Base-by-base conservation (phyloP, 2,329 filamentous ascomycete genomes). In the Mariannaea sp. region DNA sequence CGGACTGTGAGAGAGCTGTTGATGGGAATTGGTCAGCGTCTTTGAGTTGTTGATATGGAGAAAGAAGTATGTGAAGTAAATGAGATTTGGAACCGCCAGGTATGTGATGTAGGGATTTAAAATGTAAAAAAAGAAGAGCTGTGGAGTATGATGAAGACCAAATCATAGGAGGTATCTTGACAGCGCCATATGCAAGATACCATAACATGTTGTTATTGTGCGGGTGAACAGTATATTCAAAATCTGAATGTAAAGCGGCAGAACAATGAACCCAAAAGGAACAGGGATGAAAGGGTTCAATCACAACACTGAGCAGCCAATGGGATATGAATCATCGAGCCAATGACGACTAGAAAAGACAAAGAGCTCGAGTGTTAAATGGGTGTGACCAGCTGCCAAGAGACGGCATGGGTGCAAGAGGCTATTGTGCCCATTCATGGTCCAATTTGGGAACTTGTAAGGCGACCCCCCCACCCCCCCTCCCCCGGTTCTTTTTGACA, bases 1-100 rank as follows among this genome's bases (percentile, higher is more conserved):
- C 41, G 30, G 55, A 56, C 45, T 44, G 56, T 51, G 36, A 29
- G 54, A 50, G 44, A 44, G 36, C 61, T 62, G 45, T 26, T 7
- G 19, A 19, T 30, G 45, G 35, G 43, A 45, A 44, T 7, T 9
- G 36, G 55, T 65, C 17, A 65, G 61, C 44, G 36, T 39, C 10
- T 42, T n/a, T 38, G 29, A 10, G 22, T 44, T 44, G 29, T 43
- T 30, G 29, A 20, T 22, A n/a, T 39, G 36, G n/a, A 39, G 17
- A 13, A 12, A 22, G 36, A 39, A 22, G 19, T 10, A 24, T 14
- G 10, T 16, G n/a, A 14, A 29, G 10, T 14, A 39, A 32, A 16
- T 22, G 33, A 14, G n/a, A 16, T 16, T 14, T 40, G 16, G 30
- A 45, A 26, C n/a, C n/a, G n/a, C n/a, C n/a, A n/a, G n/a, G n/a